A percentile compares a stretch with the other conserved stretches of the same genome.
Evolutionary conservation across 2,329 filamentous ascomycete species (phyloP).

Genomic region (Clonostachys rhizophaga): DNA sequence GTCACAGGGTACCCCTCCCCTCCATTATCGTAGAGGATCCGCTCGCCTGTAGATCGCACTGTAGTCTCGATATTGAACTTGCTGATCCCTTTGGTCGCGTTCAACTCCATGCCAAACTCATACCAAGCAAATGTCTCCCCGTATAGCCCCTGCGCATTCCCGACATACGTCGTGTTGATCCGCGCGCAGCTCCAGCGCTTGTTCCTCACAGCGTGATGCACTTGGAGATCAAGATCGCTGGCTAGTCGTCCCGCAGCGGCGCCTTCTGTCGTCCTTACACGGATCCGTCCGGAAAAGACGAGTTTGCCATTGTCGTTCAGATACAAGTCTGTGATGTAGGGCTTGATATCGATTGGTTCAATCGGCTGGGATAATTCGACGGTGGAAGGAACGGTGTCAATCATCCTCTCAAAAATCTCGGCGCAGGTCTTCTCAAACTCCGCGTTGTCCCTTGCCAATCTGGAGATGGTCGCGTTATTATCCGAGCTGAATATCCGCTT

Average conservation of each 20-base stretch:
- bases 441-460: conserved; percentile 23
- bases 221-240: conserved; percentile 10
- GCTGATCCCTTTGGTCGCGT: conserved; percentile 12
- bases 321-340: conserved; percentile 14
- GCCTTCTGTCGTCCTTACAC: conserved; percentile 10
- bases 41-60: conserved; percentile 6
- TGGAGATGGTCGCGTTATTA: conserved; percentile 31
- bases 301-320: conserved; percentile 14
- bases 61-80: conserved; percentile 11
- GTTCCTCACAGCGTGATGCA: conserved; percentile 11
- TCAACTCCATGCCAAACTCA: conserved; percentile 10
- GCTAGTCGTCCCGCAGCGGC: conserved; percentile 10
- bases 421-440: conserved; percentile 25
- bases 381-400: conserved; percentile 19
- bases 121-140: conserved; percentile 10
- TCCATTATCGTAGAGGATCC: too few relatives aligned
- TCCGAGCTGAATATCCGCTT: conserved; percentile 34
- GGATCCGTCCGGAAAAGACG: conserved; percentile 15
- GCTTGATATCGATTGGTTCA: conserved; percentile 17
- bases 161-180: conserved; percentile 6
- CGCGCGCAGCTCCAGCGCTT: conserved; percentile 4
- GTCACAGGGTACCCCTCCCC: too few relatives aligned
- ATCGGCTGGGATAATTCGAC: conserved; percentile 20
- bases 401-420: conserved; percentile 21
- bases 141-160: conserved; percentile 8